phyloP scores from a whole-genome alignment of 345 rosid genomes.

The Arabis hirsuta region DNA sequence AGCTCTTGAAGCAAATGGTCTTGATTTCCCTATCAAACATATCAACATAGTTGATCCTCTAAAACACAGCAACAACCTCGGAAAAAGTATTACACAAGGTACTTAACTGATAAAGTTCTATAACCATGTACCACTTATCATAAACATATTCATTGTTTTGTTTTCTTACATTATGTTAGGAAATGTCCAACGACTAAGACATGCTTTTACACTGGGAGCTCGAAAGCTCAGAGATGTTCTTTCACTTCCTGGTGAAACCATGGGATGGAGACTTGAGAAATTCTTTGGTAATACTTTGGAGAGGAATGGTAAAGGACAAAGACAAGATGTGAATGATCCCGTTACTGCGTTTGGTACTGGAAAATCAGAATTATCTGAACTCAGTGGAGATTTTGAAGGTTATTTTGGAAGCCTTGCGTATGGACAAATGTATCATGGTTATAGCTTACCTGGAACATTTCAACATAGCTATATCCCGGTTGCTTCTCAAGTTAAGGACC shows the following conservation, averaged over 20 bases:
- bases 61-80: slow-evolving; percentile 81
- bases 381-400: slow-evolving; percentile 62
- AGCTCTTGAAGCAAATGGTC: slow-evolving; percentile 46
- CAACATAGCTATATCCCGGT: slow-evolving; percentile 32
- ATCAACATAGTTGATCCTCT: slow-evolving; percentile 88
- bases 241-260: slow-evolving; percentile 58
- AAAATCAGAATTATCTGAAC: slow-evolving; percentile 61
- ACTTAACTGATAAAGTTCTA: slow-evolving; percentile 15
- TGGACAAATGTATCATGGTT: slow-evolving; percentile 61
- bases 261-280: slow-evolving; percentile 65
- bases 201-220: slow-evolving; percentile 67
- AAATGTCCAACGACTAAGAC: slow-evolving; percentile 65
- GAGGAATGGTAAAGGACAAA: slow-evolving; percentile 83
- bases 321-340: slow-evolving; percentile 70
- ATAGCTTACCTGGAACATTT: slow-evolving; percentile 37
- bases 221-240: slow-evolving; percentile 62
- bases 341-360: slow-evolving; percentile 82
- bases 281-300: slow-evolving; percentile 71
- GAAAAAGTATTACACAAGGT: slow-evolving; percentile 92
- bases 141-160: not conserved
- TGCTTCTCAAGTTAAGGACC: slow-evolving; percentile 44
- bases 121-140: slow-evolving; percentile 1
- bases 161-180: slow-evolving; percentile 45
- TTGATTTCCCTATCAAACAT: slow-evolving; percentile 60
- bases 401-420: slow-evolving; percentile 51